Base-by-base conservation (phyloP, 2,329 filamentous ascomycete species). In the Cercospora citrullina region DNA sequence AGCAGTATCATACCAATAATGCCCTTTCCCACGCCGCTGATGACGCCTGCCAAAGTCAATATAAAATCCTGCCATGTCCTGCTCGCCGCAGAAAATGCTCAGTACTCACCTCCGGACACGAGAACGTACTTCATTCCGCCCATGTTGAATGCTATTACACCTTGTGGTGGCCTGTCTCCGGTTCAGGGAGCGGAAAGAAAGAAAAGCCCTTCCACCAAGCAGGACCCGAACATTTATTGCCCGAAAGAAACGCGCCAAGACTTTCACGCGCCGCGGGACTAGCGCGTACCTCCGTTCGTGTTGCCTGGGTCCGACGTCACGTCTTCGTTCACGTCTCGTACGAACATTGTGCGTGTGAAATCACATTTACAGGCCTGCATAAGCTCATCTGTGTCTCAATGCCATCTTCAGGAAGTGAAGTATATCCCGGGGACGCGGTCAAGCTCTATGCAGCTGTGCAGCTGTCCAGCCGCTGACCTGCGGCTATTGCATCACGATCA, bases 101-200 rank as follows among this genome's bases (percentile, higher is more conserved):
- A 28, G 65, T 42, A 79, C 83, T 82, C 80, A 91, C 90, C 91
- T 85, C 91, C 91, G 74, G 90, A 91, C 73, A 93, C 90, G 73
- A 93, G 84, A 80, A 93, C 89, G 85, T 92, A 92, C 84, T 92
- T 92, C 90, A 93, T 93, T 78, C 75, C 73, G 67, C 21, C 16
- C 60, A 23, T 77, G 73, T 67, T 63, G 51, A 51, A 45, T 42
- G 36, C 16, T 64, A 18, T 39, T 65, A 53, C 74, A 76, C 75
- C 75, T 76, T 78, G 72, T 77, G 77, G 76, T 77, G 79, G 79
- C 79, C 75, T 77, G 71, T 69, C 75, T 78, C 76, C 76, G 75
- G 72, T 66, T 74, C 77, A 78, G 78, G 77, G 79, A 80, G 78
- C 80, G 80, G 79, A 75, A 79, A 77, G 72, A 80, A 76, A 77